Base-by-base conservation (phyloP, 495 filamentous ascomycete species). In the Penicillium angulare region DNA sequence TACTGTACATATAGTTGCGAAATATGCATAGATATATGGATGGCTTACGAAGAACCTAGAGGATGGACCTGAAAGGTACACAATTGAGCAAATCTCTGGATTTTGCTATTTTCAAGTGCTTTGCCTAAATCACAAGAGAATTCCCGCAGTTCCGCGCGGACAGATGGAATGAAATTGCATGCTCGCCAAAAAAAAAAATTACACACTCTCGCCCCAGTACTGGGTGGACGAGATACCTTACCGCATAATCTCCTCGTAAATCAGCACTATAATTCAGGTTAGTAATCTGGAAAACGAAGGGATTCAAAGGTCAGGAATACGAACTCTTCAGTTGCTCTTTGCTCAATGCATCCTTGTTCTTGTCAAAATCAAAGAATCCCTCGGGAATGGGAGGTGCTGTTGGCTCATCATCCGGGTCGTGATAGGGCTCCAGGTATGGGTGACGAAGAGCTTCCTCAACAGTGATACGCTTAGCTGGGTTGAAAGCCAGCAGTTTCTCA, bases 281-380 rank as follows among this genome's bases (percentile, higher is more conserved):
- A 36, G 43, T 4, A 12, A 3, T 16, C 36, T 8, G 32, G 16
- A 1, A 18, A 15, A 35, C 3, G 20, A 2, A 6, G 9, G 1
- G n/a, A 10, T 15, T 26, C 4, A 41, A 26, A 22, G n/a, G 21
- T 12, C 2, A 32, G 7, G 8, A 7, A 13, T n/a, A 74, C 83
- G 69, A 66, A 88, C 86, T 63, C 79, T 96, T 97, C 71, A 99
- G 70, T 74, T 99, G 88, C 71, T 99, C 95, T 77, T 99, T 99
- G 78, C 87, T 96, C 55, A 99, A 77, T 52, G 86, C 90, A 69
- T 99, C 95, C 85, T 99, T 99, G 77, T 96, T 93, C 80, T 96
- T 96, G 75, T 99, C 95, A 66, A 99, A 99, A 71, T 97, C 93
- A 69, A 99, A 99, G 81, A 99, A 99, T 63, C 95, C 91, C 62